Conservation (phyloP, 1,139 yeast species). For the Candida sp. region DNA sequence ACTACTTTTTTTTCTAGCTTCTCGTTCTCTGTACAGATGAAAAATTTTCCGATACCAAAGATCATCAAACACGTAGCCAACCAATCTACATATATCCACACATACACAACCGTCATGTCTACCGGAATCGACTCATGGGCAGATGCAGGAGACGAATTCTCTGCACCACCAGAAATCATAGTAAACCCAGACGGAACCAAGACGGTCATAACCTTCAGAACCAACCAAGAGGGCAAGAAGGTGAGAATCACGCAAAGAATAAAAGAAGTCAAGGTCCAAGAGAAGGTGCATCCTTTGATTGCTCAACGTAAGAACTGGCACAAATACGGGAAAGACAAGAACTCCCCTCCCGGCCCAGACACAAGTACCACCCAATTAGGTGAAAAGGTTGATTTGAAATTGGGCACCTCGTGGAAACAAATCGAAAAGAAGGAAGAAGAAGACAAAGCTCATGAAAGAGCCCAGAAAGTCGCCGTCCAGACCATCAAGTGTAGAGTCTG, state of each 20-base stretch:
- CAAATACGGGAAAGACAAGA: conserved; percentile 85
- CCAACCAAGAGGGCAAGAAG: conserved; percentile 81
- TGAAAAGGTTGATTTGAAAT: conserved; percentile 73
- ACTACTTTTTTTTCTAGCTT: background rate
- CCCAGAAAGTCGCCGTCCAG: conserved; percentile 51
- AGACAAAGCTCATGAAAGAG: conserved; percentile 57
- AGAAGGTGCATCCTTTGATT: conserved; percentile 78
- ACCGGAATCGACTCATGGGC: conserved; percentile 62
- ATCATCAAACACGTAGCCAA: background rate
- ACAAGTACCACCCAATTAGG: conserved; percentile 88
- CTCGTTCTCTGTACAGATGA: background rate
- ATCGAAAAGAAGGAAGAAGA: conserved; percentile 60
- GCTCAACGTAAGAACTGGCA: conserved; percentile 76
- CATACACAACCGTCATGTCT: conserved; percentile 29
- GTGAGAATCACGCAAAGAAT: conserved; percentile 88
- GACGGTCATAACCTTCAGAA: conserved; percentile 79
- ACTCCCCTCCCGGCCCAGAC: conserved; percentile 85
- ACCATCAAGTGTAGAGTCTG: conserved; percentile 85
- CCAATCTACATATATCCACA: background rate
- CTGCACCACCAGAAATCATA: conserved; percentile 74
- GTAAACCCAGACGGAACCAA: conserved; percentile 88
- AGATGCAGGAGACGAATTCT: conserved; percentile 67
- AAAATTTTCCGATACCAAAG: conserved; percentile 3
- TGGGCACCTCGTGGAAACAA: conserved; percentile 78
- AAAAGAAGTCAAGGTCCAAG: conserved; percentile 76